Conservation (phyloP, 148 eudicot species). For the Agrostemma githago region DNA sequence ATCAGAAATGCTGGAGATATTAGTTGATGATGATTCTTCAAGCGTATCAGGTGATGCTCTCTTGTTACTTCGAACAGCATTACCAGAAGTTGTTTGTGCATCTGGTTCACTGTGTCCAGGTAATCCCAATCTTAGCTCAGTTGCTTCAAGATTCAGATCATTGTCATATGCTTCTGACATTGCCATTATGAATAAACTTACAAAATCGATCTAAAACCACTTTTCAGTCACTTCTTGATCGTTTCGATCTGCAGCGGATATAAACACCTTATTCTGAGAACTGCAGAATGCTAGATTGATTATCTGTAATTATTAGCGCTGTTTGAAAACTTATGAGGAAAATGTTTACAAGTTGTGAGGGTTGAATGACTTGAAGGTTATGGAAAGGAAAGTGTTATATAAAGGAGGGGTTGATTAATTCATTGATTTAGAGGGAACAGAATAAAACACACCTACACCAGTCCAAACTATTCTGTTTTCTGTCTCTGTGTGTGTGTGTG, state of each 20-base stretch:
- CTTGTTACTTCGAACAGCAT: conserved; percentile 32
- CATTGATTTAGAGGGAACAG: conserved; percentile 23
- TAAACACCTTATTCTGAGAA: neutral
- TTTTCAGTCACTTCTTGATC: neutral
- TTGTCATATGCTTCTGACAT: conserved; percentile 24
- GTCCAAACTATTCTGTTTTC: conserved; percentile 30
- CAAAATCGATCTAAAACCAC: conserved; percentile 15
- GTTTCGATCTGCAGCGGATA: neutral
- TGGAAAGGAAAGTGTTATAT: conserved; percentile 16
- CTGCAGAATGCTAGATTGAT: neutral
- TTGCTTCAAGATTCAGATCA: conserved; percentile 47
- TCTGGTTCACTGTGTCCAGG: conserved; percentile 41
- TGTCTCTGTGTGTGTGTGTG: too few relatives aligned
- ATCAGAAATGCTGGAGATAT: conserved; percentile 30
- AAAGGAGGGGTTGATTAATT: conserved; percentile 19
- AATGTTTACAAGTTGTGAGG: conserved; percentile 22
- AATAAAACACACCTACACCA: conserved; percentile 32
- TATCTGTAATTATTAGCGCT: conserved; percentile 6
- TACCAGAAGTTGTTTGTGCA: conserved; percentile 15
- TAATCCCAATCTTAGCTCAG: conserved; percentile 62
- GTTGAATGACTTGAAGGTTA: conserved; percentile 23
- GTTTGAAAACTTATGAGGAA: conserved; percentile 12
- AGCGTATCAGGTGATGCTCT: conserved; percentile 39
- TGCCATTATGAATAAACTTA: conserved; percentile 24
- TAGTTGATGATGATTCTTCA: conserved; percentile 31